Conservation (phyloP, 2,329 filamentous ascomycete genomes). For the Pseudocercospora pini-densiflorae region DNA sequence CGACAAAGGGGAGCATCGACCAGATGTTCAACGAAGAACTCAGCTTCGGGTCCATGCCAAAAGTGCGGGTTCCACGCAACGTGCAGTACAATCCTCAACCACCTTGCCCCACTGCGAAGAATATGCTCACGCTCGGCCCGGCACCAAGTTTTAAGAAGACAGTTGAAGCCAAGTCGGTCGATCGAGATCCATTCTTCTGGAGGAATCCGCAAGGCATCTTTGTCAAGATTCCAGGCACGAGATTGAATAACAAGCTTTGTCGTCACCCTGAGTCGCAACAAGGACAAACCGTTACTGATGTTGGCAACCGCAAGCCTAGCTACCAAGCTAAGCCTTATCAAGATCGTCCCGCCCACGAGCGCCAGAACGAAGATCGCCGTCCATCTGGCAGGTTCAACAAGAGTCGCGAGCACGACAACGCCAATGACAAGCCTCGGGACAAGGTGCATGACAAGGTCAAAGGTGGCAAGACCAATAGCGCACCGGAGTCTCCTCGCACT, state of each 20-base stretch:
- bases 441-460: constrained; percentile 3
- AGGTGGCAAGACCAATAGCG: background rate
- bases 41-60: constrained; percentile 53
- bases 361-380: constrained; percentile 20
- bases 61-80: constrained; percentile 36
- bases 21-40: constrained; percentile 50
- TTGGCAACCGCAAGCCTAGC: constrained; percentile 10
- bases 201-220: constrained; percentile 32
- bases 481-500: background rate
- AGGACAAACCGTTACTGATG: constrained; percentile 8
- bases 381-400: constrained; percentile 25
- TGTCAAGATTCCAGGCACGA: constrained; percentile 34
- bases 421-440: background rate
- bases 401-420: constrained; percentile 9
- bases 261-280: constrained; percentile 18
- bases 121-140: constrained; percentile 27
- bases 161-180: constrained; percentile 24
- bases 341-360: constrained; percentile 9
- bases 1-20: constrained; percentile 48
- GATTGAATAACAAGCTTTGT: constrained; percentile 31
- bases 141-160: constrained; percentile 23
- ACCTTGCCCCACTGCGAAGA: constrained; percentile 19
- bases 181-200: constrained; percentile 22
- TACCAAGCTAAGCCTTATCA: constrained; percentile 19
- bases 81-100: constrained; percentile 29